These are phyloP conservation scores for Basipetospora chlamydospora DNA, from an alignment of 2,329 filamentous ascomycete genomes.

Conservation along the genomic window DNA sequence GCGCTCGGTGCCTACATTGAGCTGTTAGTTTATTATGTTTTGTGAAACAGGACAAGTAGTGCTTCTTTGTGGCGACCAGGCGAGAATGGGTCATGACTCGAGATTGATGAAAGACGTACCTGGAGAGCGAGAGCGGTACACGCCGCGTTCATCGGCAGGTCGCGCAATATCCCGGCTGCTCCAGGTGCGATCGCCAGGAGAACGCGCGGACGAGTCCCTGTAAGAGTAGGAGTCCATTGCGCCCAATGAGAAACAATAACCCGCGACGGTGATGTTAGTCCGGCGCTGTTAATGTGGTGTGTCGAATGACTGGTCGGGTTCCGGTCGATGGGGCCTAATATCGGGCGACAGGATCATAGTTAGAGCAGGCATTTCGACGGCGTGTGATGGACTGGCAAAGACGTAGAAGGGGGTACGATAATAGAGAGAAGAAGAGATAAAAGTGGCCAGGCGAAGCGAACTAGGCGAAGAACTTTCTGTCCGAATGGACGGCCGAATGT, in stretches of 20 bases:
- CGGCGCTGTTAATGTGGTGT: slow-evolving; percentile 12
- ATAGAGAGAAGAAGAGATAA: slow-evolving; percentile 9
- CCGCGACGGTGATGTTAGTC: slow-evolving; percentile 5
- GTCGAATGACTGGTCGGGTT: slow-evolving; percentile 11
- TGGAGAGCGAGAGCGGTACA: slow-evolving; percentile 55
- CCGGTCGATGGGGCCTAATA: slow-evolving; percentile 24
- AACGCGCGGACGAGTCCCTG: slow-evolving; percentile 36
- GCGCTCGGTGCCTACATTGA: slow-evolving; percentile 36
- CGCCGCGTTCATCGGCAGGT: slow-evolving; percentile 37
- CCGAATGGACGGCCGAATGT: background rate
- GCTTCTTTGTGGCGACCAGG: too few relatives aligned
- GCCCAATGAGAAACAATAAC: background rate
- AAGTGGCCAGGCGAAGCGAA: slow-evolving; percentile 3
- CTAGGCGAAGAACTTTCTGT: background rate
- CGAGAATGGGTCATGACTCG: background rate
- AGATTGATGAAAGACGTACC: slow-evolving; percentile 34
- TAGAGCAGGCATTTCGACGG: slow-evolving; percentile 36
- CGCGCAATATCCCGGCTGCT: slow-evolving; percentile 35
- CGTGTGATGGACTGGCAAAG: too few relatives aligned
- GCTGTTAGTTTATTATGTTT: slow-evolving; percentile 7
- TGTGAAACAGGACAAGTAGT: too few relatives aligned
- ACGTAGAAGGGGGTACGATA: slow-evolving; percentile 12
- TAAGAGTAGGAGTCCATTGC: slow-evolving; percentile 43
- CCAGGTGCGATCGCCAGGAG: slow-evolving; percentile 39
- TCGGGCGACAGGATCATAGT: slow-evolving; percentile 38